A percentile compares a stretch with the other conserved stretches of the same genome.
Conservation (phyloP, 192 early-diverging fungal genomes). For the Backusella morwellensis region DNA sequence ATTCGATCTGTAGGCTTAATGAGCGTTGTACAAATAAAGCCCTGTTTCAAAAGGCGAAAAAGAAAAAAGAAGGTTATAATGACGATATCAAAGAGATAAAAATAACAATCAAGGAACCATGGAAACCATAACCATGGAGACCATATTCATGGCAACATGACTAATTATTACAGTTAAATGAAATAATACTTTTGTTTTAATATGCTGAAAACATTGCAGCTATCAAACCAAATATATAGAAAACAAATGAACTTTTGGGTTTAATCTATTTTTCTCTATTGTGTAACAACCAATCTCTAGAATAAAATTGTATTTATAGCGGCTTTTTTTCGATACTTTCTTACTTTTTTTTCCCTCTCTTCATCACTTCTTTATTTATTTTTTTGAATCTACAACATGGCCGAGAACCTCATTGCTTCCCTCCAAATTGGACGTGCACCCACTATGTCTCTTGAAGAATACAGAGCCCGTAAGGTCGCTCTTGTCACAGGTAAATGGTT, state of each 20-base stretch:
- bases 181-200: neutral
- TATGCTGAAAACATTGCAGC: neutral
- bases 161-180: neutral
- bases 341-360: neutral
- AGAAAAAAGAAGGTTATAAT: neutral
- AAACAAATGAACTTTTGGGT: neutral
- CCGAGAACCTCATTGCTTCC: slow-evolving; percentile 1
- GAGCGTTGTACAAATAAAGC: neutral
- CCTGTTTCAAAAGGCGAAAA: neutral
- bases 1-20: neutral
- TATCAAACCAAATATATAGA: neutral
- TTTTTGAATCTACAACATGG: slow-evolving; percentile 4
- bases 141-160: neutral
- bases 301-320: slow-evolving; percentile 7
- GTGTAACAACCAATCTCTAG: neutral
- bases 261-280: neutral
- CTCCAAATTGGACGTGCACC: slow-evolving; percentile 5
- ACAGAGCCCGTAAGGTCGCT: slow-evolving; percentile 58
- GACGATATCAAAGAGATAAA: neutral
- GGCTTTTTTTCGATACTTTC: neutral
- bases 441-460: slow-evolving; percentile 45
- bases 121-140: neutral
- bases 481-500: slow-evolving; percentile 52
- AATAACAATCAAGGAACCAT: neutral
- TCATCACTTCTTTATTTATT: neutral